Percentiles rank a stretch among this genome's conserved stretches.
Conservation (phyloP, 73 alveolate species). For the Paramecium pentaurelia region DNA sequence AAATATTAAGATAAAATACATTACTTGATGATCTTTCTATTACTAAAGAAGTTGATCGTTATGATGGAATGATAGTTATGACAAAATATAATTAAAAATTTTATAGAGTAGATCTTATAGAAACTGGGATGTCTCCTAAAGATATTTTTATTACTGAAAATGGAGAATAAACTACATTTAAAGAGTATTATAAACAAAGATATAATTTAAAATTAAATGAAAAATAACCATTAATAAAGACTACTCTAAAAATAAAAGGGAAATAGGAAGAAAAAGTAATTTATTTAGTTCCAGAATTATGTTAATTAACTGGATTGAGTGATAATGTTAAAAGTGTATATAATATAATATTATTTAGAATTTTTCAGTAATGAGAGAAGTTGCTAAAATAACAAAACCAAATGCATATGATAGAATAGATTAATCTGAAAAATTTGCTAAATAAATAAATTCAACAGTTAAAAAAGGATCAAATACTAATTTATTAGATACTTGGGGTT, state of each 20-base stretch:
- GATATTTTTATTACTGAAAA: background rate
- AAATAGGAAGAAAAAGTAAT: background rate
- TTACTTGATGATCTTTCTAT: background rate
- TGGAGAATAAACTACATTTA: background rate
- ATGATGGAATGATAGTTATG: slow-evolving; percentile 50
- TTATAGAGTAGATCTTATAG: slow-evolving; percentile 52
- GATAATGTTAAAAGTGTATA: slow-evolving; percentile 84
- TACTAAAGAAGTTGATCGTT: background rate
- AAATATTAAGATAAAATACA: background rate
- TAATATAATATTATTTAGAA: background rate
- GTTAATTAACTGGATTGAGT: slow-evolving; percentile 75
- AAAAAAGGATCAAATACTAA: slow-evolving; percentile 40
- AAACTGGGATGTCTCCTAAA: slow-evolving; percentile 30
- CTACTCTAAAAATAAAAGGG: background rate
- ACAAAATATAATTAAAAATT: slow-evolving; percentile 51
- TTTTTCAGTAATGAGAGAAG: slow-evolving; percentile 82
- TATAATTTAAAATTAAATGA: background rate
- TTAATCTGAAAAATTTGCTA: background rate
- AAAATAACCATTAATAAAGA: background rate
- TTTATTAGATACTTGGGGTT: slow-evolving; percentile 77
- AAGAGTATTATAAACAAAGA: background rate
- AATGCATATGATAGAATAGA: slow-evolving; percentile 60
- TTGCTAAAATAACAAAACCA: slow-evolving; percentile 83
- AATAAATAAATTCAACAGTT: background rate
- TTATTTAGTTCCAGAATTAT: background rate